Percentiles rank a stretch among this genome's conserved stretches.
phyloP scores from a whole-genome alignment of 192 early-diverging fungal species.

The Podila minutissima region DNA sequence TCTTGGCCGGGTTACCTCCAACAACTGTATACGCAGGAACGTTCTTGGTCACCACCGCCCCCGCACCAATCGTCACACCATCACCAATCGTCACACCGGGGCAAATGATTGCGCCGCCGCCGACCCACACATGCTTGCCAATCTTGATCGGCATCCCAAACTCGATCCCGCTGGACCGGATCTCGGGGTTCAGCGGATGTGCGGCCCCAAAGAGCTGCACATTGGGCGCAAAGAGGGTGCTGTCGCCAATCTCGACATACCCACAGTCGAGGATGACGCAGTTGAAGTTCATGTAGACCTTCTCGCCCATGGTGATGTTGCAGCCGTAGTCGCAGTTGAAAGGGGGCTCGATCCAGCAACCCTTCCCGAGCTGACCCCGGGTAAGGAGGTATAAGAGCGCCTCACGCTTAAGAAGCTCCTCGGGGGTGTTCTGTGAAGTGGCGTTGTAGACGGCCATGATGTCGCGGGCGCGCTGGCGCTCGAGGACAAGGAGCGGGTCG shows the following conservation, averaged over 20 bases:
- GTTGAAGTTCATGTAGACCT: constrained; percentile 82
- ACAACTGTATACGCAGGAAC: constrained; percentile 82
- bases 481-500: constrained; percentile 18
- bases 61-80: constrained; percentile 78
- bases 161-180: constrained; percentile 52
- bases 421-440: constrained; percentile 9
- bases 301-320: constrained; percentile 80
- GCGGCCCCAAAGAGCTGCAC: constrained; percentile 80
- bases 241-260: constrained; percentile 77
- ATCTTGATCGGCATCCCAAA: constrained; percentile 68
- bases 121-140: constrained; percentile 90
- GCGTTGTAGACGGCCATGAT: constrained; percentile 29
- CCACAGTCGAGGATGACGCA: constrained; percentile 80
- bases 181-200: constrained; percentile 74
- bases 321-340: constrained; percentile 81
- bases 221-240: constrained; percentile 77
- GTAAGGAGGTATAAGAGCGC: constrained; percentile 26
- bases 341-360: constrained; percentile 70
- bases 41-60: constrained; percentile 90
- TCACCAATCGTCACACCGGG: constrained; percentile 92
- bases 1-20: constrained; percentile 86
- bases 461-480: constrained; percentile 35
- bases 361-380: constrained; percentile 63
- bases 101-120: constrained; percentile 80
- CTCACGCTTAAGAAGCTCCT: constrained; percentile 28